phyloP scores from a whole-genome alignment of 768 basidiomycete species.

The Pleurotus cornucopiae region DNA sequence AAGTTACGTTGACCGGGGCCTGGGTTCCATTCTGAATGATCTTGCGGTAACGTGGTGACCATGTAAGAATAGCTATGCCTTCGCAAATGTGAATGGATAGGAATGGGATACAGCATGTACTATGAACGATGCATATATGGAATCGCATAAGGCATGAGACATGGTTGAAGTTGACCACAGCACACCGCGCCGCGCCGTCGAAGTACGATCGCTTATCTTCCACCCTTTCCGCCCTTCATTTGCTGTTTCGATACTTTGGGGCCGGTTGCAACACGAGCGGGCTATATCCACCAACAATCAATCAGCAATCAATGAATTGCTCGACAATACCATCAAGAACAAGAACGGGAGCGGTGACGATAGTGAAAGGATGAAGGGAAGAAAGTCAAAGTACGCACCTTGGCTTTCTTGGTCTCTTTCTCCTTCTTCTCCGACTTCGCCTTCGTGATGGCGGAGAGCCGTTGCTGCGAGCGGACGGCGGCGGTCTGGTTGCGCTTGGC shows the following conservation, averaged over 20 bases:
- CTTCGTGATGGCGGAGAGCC: constrained; percentile 84
- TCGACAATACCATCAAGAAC: no score
- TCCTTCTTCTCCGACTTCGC: constrained; percentile 97
- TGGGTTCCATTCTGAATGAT: no score
- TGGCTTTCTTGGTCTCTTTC: constrained; percentile 88
- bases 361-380: constrained; percentile 1
- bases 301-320: no score
- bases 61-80: no score
- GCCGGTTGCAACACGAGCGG: constrained; percentile 53
- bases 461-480: constrained; percentile 74
- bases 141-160: constrained; percentile 3
- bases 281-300: constrained; percentile 28
- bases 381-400: constrained; percentile 40
- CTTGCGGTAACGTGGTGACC: no score
- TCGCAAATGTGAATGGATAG: background rate
- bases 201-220: constrained; percentile 45
- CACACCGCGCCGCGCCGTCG: background rate
- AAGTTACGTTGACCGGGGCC: no score
- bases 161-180: background rate
- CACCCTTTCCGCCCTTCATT: constrained; percentile 88
- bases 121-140: background rate
- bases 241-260: constrained; percentile 94
- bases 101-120: background rate
- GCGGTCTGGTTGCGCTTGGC: constrained; percentile 92
- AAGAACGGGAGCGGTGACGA: background rate